Evolutionary conservation across 225 moss, liverwort and hornwort genomes (phyloP), one percentile per base, ranked within the genome.

Genomic region (Anthoceros angustus): DNA sequence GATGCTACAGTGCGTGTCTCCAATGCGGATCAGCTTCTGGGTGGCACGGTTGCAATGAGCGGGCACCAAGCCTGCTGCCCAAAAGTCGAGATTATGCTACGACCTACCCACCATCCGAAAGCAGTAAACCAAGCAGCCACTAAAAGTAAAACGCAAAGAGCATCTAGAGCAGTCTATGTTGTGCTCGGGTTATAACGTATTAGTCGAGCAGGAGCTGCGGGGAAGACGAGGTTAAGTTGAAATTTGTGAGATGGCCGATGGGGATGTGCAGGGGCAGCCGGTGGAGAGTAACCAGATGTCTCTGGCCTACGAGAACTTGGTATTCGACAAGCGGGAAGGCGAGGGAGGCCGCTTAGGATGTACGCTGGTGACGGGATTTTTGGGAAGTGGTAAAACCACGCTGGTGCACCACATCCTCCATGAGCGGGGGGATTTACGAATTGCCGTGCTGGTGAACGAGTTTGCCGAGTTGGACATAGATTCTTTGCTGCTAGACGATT

Each of bases 211-310:
- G 4, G 32, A 1, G 32, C 32, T 32, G 32, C 32, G 32, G 32
- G 32, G 32, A 32, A 32, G 32, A 32, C 1, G 32, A 32, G 32
- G 32, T 32, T 32, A 32, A 32, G 2, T 4, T 32, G 32, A 32
- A 32, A 48, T 12, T 48, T 18, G 2, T 18, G 46, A 23, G 55
- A 55, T 55, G 55, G 55, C 55, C n/a, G 55, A 55, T 23, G 23
- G 55, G 16, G 5, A 20, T 2, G 67, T 67, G 38, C 43, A 25
- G 48, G 75, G 72, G 11, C 67, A 61, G n/a, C 46, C 62, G 24
- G 72, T 69, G 78, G 72, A 70, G 67, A 79, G 64, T 72, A 79
- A 79, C 32, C 78, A 79, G 63, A 79, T 79, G 78, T 75, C 70
- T 7, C 20, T 75, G 72, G 78, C 75, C 25, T 79, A 64, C 24